phyloP scores from a whole-genome alignment of 148 eudicot genomes.

The Camellia japonica region DNA sequence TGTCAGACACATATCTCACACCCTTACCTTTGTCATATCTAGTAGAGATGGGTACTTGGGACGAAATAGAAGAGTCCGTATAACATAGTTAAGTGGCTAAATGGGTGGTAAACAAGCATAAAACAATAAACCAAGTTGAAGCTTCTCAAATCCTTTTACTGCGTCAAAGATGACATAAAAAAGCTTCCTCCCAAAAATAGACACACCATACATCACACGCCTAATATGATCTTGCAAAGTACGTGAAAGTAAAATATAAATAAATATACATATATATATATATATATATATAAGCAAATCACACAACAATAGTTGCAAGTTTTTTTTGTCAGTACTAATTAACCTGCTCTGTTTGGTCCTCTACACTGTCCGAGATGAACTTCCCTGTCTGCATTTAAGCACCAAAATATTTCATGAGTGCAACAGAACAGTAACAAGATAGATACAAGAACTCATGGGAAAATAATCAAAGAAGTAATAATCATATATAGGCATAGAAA shows the following conservation, averaged over 20 bases:
- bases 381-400: constrained; percentile 73
- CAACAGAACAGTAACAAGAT: neutral
- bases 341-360: constrained; percentile 99
- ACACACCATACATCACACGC: neutral
- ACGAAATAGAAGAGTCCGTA: too few species aligned
- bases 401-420: constrained; percentile 10
- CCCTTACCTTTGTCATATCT: too few species aligned
- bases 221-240: neutral
- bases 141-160: neutral
- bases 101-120: neutral
- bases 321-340: neutral
- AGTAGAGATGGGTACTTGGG: too few species aligned
- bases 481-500: neutral
- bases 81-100: neutral
- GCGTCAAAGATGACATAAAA: neutral
- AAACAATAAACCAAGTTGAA: neutral
- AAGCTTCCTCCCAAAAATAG: neutral
- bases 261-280: neutral
- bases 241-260: neutral
- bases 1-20: too few species aligned
- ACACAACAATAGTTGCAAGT: neutral
- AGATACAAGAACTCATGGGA: neutral
- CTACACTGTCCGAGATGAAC: constrained; percentile 77
- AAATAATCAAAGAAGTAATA: neutral
- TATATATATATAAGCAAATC: neutral